Conservation (phyloP, 1,284 basidiomycete genomes). For the Peniophora sp. region DNA sequence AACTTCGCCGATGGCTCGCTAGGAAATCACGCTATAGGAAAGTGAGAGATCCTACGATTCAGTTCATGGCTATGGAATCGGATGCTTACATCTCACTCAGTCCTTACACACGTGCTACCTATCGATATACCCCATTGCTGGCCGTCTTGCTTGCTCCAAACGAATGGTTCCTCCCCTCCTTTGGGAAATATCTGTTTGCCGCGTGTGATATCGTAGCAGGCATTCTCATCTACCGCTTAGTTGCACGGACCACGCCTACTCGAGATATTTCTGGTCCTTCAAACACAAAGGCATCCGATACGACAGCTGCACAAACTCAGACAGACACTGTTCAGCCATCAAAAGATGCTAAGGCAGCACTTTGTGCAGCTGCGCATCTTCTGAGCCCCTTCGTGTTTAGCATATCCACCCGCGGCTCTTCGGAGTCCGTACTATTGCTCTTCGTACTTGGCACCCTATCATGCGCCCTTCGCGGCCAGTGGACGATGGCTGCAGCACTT, state of each 20-base stretch:
- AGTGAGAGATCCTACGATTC: slow-evolving; percentile 41
- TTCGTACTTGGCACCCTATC: slow-evolving; percentile 76
- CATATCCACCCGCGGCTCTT: slow-evolving; percentile 94
- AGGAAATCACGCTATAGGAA: slow-evolving; percentile 49
- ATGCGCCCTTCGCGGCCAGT: slow-evolving; percentile 41
- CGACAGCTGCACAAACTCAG: slow-evolving; percentile 1
- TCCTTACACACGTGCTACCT: slow-evolving; percentile 91
- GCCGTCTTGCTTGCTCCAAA: slow-evolving; percentile 81
- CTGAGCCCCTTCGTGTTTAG: slow-evolving; percentile 93
- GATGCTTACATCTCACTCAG: slow-evolving; percentile 30
- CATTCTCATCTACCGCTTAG: slow-evolving; percentile 64
- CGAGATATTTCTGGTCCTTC: too few relatives aligned
- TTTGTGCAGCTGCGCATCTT: slow-evolving; percentile 63
- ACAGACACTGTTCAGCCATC: background rate
- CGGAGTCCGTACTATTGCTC: slow-evolving; percentile 82
- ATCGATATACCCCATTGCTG: slow-evolving; percentile 93
- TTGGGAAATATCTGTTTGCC: slow-evolving; percentile 89
- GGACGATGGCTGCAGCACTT: slow-evolving; percentile 58
- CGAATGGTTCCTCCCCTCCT: slow-evolving; percentile 67
- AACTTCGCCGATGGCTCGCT: slow-evolving; percentile 59
- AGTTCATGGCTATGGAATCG: background rate
- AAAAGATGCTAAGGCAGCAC: slow-evolving; percentile 27
- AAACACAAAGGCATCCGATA: too few relatives aligned
- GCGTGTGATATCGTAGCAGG: slow-evolving; percentile 82
- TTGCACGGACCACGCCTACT: slow-evolving; percentile 34